A percentile compares a stretch with the other conserved stretches of the same genome.
Evolutionary conservation across 768 basidiomycete genomes (phyloP).

Genomic region (Saitozyma podzolica): DNA sequence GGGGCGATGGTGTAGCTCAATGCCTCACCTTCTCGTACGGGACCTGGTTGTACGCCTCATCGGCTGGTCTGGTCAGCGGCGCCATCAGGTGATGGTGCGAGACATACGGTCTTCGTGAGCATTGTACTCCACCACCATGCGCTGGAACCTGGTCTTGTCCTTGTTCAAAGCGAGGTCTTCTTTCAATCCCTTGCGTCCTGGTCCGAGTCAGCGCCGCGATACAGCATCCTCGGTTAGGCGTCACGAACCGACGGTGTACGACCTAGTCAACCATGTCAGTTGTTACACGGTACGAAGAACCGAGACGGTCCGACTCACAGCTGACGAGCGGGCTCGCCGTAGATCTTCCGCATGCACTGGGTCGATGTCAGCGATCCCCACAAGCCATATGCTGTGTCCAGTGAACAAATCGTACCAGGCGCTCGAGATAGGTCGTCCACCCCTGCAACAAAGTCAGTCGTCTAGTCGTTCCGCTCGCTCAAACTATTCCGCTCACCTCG

Average conservation of each 20-base stretch:
- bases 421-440: conserved; percentile 92
- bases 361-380: background rate
- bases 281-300: background rate
- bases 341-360: conserved; percentile 63
- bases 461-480: background rate
- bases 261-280: conserved; percentile 14
- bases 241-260: conserved; percentile 40
- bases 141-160: conserved; percentile 70
- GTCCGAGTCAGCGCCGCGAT: background rate
- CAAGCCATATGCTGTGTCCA: background rate
- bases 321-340: conserved; percentile 73
- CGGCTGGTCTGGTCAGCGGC: conserved; percentile 52
- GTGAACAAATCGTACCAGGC: conserved; percentile 55
- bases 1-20: too few relatives aligned
- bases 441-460: conserved; percentile 54
- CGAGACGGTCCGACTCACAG: conserved; percentile 54
- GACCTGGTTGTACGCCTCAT: conserved; percentile 70
- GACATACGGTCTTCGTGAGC: conserved; percentile 54
- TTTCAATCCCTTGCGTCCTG: conserved; percentile 67
- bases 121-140: conserved; percentile 73
- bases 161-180: conserved; percentile 68
- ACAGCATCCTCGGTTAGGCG: conserved; percentile 54
- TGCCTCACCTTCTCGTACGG: conserved; percentile 61
- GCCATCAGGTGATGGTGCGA: too few relatives aligned
- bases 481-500: conserved; percentile 25